Conservation (phyloP, 1,139 yeast species). For the Yamadazyma siamensis region DNA sequence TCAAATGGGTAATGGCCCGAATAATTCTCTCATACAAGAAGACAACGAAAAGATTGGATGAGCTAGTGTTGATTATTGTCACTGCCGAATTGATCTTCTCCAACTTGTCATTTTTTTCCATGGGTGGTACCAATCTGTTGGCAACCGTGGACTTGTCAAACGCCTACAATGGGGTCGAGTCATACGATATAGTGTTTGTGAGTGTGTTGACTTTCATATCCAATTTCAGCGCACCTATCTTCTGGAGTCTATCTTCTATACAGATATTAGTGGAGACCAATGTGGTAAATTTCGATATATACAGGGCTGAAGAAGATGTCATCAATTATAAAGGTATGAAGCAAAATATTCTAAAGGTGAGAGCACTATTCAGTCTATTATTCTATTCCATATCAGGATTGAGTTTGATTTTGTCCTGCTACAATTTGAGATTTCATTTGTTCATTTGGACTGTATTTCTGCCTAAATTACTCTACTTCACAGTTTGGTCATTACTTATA, state of each 20-base stretch:
- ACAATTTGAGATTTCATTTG: conserved; percentile 72
- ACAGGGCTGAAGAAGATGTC: conserved; percentile 10
- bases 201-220: conserved; percentile 77
- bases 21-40: conserved; percentile 15
- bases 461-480: conserved; percentile 80
- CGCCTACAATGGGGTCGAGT: conserved; percentile 81
- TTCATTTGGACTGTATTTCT: conserved; percentile 98
- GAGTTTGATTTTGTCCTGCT: conserved; percentile 66
- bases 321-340: conserved; percentile 8
- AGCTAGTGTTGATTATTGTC: conserved; percentile 20
- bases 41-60: conserved; percentile 18
- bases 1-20: conserved; percentile 19
- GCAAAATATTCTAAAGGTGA: conserved; percentile 27
- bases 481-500: conserved; percentile 67
- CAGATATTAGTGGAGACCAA: conserved; percentile 40
- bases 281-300: conserved; percentile 11
- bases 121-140: conserved; percentile 89
- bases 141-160: conserved; percentile 89
- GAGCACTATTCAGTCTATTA: conserved; percentile 32
- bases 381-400: conserved; percentile 63
- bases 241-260: conserved; percentile 66
- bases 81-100: conserved; percentile 45
- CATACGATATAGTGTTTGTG: conserved; percentile 68
- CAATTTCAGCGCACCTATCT: conserved; percentile 82
- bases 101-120: conserved; percentile 75